phyloP scores from a whole-genome alignment of 129 eudicot genomes.

The Logfia minima region DNA sequence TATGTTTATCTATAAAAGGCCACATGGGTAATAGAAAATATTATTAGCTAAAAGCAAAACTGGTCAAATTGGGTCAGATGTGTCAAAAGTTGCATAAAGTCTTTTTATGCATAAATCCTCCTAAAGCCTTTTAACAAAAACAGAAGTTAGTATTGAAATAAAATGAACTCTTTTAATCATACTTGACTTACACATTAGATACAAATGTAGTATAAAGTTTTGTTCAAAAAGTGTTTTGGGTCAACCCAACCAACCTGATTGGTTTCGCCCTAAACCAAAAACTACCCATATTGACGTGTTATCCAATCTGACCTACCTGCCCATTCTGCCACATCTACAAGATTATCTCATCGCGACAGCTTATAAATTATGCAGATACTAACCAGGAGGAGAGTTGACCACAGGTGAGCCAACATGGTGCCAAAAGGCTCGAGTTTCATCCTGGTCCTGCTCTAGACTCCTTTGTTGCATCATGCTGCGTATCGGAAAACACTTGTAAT shows the following conservation, averaged over 20 bases:
- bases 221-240: background rate
- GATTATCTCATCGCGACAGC: background rate
- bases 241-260: background rate
- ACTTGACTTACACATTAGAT: background rate
- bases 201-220: background rate
- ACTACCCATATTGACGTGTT: background rate
- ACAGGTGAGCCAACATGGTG: conserved; percentile 79
- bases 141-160: background rate
- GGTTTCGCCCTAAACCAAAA: background rate
- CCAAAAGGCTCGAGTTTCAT: conserved; percentile 65
- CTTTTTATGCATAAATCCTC: background rate
- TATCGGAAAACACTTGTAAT: conserved; percentile 29
- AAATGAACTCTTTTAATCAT: background rate
- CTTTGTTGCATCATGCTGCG: conserved; percentile 80
- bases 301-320: background rate
- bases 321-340: background rate
- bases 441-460: conserved; percentile 72
- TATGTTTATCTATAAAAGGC: conserved; percentile 1
- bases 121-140: background rate
- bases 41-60: background rate
- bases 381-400: conserved; percentile 84
- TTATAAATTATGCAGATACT: conserved; percentile 8
- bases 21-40: background rate
- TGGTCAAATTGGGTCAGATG: background rate
- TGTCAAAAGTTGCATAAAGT: background rate